These are phyloP conservation scores for Suhomyces sp. DNA, from an alignment of 805 yeast species.

Conservation along the genomic window DNA sequence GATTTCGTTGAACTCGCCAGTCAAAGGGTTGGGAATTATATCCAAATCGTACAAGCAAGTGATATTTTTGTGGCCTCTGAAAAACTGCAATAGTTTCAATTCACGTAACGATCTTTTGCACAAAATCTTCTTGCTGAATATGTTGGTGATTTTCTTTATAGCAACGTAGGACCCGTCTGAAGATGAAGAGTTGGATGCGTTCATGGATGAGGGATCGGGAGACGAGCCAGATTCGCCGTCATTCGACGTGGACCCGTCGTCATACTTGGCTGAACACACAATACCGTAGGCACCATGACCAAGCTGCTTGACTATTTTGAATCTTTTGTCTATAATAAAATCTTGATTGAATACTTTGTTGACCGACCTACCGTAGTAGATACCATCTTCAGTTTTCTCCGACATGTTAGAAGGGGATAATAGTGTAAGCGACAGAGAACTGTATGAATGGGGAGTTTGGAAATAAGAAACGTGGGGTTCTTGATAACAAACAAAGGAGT, in stretches of 20 bases:
- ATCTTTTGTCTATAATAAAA: slow-evolving; percentile 84
- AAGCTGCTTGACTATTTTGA: slow-evolving; percentile 84
- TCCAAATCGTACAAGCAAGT: slow-evolving; percentile 94
- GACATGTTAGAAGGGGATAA: not conserved
- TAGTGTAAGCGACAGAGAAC: no score
- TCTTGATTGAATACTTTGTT: slow-evolving; percentile 67
- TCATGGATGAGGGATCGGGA: not conserved
- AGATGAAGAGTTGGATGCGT: slow-evolving; percentile 11
- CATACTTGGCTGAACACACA: slow-evolving; percentile 91
- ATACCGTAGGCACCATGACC: slow-evolving; percentile 99
- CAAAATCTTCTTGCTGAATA: slow-evolving; percentile 84
- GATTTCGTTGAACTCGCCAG: slow-evolving; percentile 79
- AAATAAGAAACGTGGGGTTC: not conserved
- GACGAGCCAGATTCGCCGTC: not conserved
- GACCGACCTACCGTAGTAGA: slow-evolving; percentile 32
- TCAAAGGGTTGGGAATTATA: slow-evolving; percentile 64
- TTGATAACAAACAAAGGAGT: not conserved
- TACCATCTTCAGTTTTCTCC: slow-evolving; percentile 1
- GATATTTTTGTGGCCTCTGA: slow-evolving; percentile 94
- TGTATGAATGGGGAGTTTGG: no score
- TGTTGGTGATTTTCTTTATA: slow-evolving; percentile 92
- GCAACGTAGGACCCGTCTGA: slow-evolving; percentile 60
- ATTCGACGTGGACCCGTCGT: slow-evolving; percentile 52
- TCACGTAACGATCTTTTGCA: slow-evolving; percentile 92
- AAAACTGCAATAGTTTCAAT: slow-evolving; percentile 83